Evolutionary conservation across 2,329 filamentous ascomycete genomes (phyloP), one percentile per base, ranked within the genome.

Genomic region (Scolecobasidium constrictum): DNA sequence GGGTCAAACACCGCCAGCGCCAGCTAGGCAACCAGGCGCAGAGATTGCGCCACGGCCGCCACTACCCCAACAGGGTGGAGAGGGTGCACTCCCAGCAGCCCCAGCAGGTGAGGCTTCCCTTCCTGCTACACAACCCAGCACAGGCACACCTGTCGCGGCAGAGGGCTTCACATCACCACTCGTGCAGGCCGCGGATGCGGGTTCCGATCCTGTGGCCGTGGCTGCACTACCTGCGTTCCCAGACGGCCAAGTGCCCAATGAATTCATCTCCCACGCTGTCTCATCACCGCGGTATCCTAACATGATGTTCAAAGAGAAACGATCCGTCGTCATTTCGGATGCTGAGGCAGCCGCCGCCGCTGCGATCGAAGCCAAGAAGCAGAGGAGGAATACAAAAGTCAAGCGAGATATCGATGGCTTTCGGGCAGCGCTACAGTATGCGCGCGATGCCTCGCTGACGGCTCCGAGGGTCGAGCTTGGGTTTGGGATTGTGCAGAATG

Each of bases 361-460:
- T 17, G 17, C 18, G 19, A 9, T 19, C 23, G 22, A 19, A 16
- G 15, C 16, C 3, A 17, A 12, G 19, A 43, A 43, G 40, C 9
- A 15, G 7, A 36, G 16, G n/a, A 18, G 12, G 16, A 17, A 36
- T 9, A 7, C 35, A 9, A 43, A 43, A 33, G 17, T 63, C 52
- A 70, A 70, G 60, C 62, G 68, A 38, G 67, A 72, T 47, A 56
- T 71, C 28, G 51, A 60, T 46, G 64, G 68, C 40, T 72, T 72
- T 55, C 61, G 67, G 48, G 62, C 64, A 12, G 68, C 69, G 1
- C 63, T 72, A 13, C 57, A 50, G 38, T 72, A 60, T 48, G 68
- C 69, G 42, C 62, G 67, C 49, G 63, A 61, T 35, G 68, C 67
- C 16, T 56, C 68, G 54, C 59, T 57, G 52, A 65, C 68, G 50